Conservation (phyloP, 257 asterid species). For the Jaltomata sinuosa region DNA sequence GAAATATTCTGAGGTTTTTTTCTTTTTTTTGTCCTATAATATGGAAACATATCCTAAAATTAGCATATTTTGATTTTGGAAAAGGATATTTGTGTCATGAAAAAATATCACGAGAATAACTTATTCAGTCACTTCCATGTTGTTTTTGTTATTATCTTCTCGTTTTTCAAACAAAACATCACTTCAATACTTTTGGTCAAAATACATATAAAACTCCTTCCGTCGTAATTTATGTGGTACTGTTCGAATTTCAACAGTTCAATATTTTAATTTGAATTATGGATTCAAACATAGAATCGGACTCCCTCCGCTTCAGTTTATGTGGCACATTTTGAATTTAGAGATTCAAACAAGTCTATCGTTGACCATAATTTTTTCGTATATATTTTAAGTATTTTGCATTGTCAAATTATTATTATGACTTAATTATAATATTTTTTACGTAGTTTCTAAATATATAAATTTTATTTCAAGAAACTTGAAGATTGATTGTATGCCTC, state of each 20-base stretch:
- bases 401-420: no score
- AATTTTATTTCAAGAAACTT: no score
- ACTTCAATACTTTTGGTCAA: background rate
- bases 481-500: no score
- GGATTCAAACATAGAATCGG: no score
- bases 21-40: constrained; percentile 27
- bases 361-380: no score
- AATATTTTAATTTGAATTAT: background rate
- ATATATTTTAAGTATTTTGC: no score
- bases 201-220: no score
- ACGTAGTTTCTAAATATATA: no score
- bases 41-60: constrained; percentile 30
- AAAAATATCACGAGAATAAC: constrained; percentile 15
- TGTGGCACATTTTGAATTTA: no score
- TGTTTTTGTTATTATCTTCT: constrained; percentile 11
- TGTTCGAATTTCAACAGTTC: background rate
- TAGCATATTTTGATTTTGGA: background rate
- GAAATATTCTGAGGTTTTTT: background rate
- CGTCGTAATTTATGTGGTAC: background rate
- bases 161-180: background rate
- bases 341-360: no score
- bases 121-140: constrained; percentile 55
- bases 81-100: background rate
- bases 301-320: no score
- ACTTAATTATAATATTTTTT: no score